Base-by-base conservation (phyloP, 768 basidiomycete species). In the Auricularia heimuer region DNA sequence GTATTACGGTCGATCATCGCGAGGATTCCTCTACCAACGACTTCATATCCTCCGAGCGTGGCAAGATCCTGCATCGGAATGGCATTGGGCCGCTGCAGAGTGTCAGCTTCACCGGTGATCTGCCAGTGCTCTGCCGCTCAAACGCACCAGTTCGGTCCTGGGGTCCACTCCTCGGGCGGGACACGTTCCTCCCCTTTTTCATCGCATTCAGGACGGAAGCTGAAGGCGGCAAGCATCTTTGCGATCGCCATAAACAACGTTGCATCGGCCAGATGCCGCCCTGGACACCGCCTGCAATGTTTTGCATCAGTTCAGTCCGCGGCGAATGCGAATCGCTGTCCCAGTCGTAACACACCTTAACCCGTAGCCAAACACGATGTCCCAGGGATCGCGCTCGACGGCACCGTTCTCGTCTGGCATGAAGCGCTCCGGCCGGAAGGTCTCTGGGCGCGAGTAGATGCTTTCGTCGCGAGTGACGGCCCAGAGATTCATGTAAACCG, bases 161-260 rank as follows among this genome's bases (percentile, higher is more conserved):
- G 18, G 1, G 56, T 60, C 56, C 56, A 60, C 56, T 60, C 24
- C 33, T 60, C 56, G 11, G 29, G 29, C 7, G 56, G 56, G 1
- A 60, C 10, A 29, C 8, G 11, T 8, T 60, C 56, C 8, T 24
- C 4, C 11, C 56, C 56, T n/a, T 24, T 14, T 33, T 6, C 56
- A 18, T 60, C 56, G 24, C 11, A 4, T 24, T 60, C 56, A 7
- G 56, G 56, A 10, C 24, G 24, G 29, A 60, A 60, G 24, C 8
- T 24, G 24, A 60, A 60, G 24, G 56, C 34, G 4, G 56, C 56
- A 1, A 67, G 56, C 14, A 65, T 18, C 61, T 62, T 64, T 33
- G 62, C 62, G 11, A 65, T 63, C 24, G 64, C 62, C 10, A 62
- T 62, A 45, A 67, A 67, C 14, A 67, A 24, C 35, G 64, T 65